A percentile compares a stretch with the other conserved stretches of the same genome.
phyloP scores from a whole-genome alignment of 345 rosid species.

The Brassica juncea region DNA sequence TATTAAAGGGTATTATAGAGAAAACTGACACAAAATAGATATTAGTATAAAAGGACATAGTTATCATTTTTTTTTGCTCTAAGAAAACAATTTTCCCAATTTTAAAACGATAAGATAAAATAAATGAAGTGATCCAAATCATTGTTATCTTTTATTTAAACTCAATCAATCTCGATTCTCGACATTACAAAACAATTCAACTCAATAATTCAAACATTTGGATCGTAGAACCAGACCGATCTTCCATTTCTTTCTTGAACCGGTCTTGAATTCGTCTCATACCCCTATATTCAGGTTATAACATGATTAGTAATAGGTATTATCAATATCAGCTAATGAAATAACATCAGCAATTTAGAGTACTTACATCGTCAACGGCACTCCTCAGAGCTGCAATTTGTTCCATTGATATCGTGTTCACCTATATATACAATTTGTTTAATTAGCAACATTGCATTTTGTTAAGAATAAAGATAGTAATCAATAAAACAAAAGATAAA shows the following conservation, averaged over 20 bases:
- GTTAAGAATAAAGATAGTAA: neutral
- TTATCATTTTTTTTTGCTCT: too few species aligned
- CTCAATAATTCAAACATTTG: conserved; percentile 14
- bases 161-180: neutral
- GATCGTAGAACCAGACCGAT: conserved; percentile 44
- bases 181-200: conserved; percentile 10
- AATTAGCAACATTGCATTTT: neutral
- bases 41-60: too few species aligned
- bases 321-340: neutral
- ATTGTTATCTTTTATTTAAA: neutral
- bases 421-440: conserved; percentile 32
- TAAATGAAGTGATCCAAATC: neutral
- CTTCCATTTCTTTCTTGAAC: conserved; percentile 50
- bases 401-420: conserved; percentile 65
- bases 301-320: neutral
- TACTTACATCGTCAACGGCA: conserved; percentile 66
- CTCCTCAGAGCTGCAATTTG: conserved; percentile 52
- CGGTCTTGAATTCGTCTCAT: conserved; percentile 68
- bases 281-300: conserved; percentile 51
- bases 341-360: neutral
- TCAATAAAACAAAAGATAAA: neutral
- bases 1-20: too few species aligned
- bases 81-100: neutral
- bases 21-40: too few species aligned
- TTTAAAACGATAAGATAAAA: neutral